These are phyloP conservation scores for Thymus quinquecostatus DNA, from an alignment of 257 asterid genomes.

Conservation along the genomic window DNA sequence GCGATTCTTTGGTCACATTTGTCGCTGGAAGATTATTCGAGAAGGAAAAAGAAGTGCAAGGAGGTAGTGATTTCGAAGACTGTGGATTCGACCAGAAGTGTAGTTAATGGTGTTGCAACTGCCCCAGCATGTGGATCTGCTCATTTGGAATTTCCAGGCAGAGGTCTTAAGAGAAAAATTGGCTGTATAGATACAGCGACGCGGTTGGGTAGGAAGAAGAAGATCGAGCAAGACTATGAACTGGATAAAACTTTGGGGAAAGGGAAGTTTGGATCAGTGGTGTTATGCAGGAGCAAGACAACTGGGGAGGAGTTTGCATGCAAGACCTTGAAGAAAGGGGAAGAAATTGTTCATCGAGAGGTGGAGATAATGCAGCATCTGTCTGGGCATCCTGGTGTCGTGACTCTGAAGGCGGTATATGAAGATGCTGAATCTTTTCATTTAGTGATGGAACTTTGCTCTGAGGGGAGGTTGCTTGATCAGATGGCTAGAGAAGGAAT, in stretches of 20 bases:
- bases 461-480: slow-evolving; percentile 83
- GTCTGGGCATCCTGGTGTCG: slow-evolving; percentile 87
- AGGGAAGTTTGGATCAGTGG: slow-evolving; percentile 85
- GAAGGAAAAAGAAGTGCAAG: slow-evolving; percentile 78
- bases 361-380: slow-evolving; percentile 98
- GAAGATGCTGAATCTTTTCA: slow-evolving; percentile 79
- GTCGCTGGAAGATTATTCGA: slow-evolving; percentile 70
- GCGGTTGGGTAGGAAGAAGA: slow-evolving; percentile 80
- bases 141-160: slow-evolving; percentile 48
- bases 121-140: slow-evolving; percentile 78
- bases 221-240: slow-evolving; percentile 75
- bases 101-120: slow-evolving; percentile 69
- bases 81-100: slow-evolving; percentile 45
- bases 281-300: slow-evolving; percentile 61
- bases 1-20: slow-evolving; percentile 59
- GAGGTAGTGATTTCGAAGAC: slow-evolving; percentile 49
- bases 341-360: slow-evolving; percentile 88
- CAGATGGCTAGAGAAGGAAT: slow-evolving; percentile 74
- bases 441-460: slow-evolving; percentile 89
- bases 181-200: slow-evolving; percentile 86
- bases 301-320: slow-evolving; percentile 83
- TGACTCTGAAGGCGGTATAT: slow-evolving; percentile 77
- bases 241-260: slow-evolving; percentile 59
- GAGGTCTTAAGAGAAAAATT: slow-evolving; percentile 89
- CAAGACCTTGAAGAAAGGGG: slow-evolving; percentile 75